phyloP scores from a whole-genome alignment of 371 early-diverging fungal genomes.

The Mucor velutinosus region DNA sequence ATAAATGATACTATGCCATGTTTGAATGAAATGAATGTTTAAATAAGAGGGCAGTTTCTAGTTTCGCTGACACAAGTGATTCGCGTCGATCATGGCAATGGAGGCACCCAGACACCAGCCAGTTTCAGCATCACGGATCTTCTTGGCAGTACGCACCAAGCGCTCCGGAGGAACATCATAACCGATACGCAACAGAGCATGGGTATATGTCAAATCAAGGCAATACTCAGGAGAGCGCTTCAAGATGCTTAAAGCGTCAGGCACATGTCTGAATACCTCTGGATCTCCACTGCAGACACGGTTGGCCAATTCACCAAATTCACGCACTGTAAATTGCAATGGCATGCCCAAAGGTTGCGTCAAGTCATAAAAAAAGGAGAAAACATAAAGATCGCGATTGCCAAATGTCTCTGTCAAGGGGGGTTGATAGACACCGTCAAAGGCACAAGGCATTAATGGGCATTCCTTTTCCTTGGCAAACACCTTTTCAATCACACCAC shows the following conservation, averaged over 20 bases:
- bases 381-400: conserved; percentile 84
- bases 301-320: conserved; percentile 66
- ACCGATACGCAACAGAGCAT: conserved; percentile 78
- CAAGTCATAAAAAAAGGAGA: conserved; percentile 95
- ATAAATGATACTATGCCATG: not conserved
- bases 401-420: conserved; percentile 69
- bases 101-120: conserved; percentile 97
- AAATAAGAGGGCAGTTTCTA: not conserved
- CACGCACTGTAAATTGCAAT: conserved; percentile 61
- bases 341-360: conserved; percentile 73
- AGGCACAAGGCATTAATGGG: conserved; percentile 73
- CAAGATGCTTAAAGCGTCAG: conserved; percentile 41
- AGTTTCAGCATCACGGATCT: conserved; percentile 89
- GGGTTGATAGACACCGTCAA: conserved; percentile 93
- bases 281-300: conserved; percentile 65
- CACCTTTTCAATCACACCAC: conserved; percentile 54
- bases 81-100: conserved; percentile 69
- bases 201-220: conserved; percentile 86
- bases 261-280: conserved; percentile 42
- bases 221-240: conserved; percentile 73
- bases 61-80: conserved; percentile 35
- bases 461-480: conserved; percentile 68
- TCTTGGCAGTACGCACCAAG: conserved; percentile 80
- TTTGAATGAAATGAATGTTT: not conserved
- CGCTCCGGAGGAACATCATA: conserved; percentile 81